phyloP scores from a whole-genome alignment of 2,329 filamentous ascomycete genomes.

The Neophaeococcomyces mojaviensis region DNA sequence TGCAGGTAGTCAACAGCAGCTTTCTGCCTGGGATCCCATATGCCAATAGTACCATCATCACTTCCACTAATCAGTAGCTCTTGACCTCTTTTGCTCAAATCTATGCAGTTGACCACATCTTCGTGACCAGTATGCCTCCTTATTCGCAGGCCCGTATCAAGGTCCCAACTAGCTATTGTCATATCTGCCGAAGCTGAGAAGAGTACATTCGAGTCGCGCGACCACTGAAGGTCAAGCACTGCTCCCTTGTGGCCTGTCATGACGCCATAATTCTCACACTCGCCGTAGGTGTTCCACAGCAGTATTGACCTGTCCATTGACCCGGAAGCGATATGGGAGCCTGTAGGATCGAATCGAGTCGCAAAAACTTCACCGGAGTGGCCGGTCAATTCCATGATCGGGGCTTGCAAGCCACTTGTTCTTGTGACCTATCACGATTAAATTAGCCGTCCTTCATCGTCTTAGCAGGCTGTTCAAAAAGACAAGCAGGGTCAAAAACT shows the following conservation, averaged over 20 bases:
- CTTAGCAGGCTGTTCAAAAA: constrained; percentile 13
- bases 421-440: constrained; percentile 55
- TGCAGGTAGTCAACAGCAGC: constrained; percentile 79
- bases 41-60: constrained; percentile 86
- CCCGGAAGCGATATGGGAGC: constrained; percentile 82
- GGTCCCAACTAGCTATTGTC: constrained; percentile 89
- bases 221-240: constrained; percentile 90
- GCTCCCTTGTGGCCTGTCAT: constrained; percentile 86
- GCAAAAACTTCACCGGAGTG: constrained; percentile 80
- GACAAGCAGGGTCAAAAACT: constrained; percentile 27
- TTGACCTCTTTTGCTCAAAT: constrained; percentile 81
- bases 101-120: constrained; percentile 88
- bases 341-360: constrained; percentile 80
- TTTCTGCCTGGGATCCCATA: constrained; percentile 93
- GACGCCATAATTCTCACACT: constrained; percentile 89
- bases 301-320: constrained; percentile 97
- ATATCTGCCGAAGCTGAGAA: constrained; percentile 92
- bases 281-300: constrained; percentile 85
- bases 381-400: constrained; percentile 83
- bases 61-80: constrained; percentile 85
- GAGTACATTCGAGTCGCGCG: constrained; percentile 80
- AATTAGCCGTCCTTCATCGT: constrained; percentile 23
- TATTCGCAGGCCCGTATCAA: constrained; percentile 86
- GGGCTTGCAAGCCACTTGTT: constrained; percentile 76
- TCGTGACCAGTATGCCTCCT: constrained; percentile 88